Base-by-base conservation (phyloP, 1,139 yeast genomes). In the Candida frijolesensis region DNA sequence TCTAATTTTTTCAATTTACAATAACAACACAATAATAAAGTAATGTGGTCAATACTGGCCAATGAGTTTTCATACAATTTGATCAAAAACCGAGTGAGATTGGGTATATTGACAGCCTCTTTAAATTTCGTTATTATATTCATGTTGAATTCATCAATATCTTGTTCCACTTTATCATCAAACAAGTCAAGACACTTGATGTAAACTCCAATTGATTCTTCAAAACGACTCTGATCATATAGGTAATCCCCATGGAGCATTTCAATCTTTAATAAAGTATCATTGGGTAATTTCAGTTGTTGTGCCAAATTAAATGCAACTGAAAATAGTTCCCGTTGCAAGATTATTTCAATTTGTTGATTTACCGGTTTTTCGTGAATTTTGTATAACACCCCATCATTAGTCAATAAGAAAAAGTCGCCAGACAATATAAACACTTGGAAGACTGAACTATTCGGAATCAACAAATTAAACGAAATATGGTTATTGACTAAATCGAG, bases 121-220 rank as follows among this genome's bases (percentile, higher is more conserved):
- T 89, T 89, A 65, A 87, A 91, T 59, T 87, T 87, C 29, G 91
- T 82, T 33, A 94, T 89, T 5, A 91, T 82, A 55, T 84, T 87
- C 68, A 92, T 87, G 4, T 91, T 84, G 55, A 85, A 86, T 34
- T 82, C 80, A 42, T 73, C 74, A 34, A 68, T 52, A 35, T 64
- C 65, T 25, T 66, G 66, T 4, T 57, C 60, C n/a, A 42, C 27
- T 8, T 32, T 27, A 11, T 50, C 16, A 8, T 46, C 47, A 35
- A 57, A 53, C 37, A 56, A 49, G 12, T 62, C 60, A 49, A 76
- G 63, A 48, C 79, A 72, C 42, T 68, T 67, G 15, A 87, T 79
- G 60, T 84, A 94, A 54, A 87, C 85, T 19, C 78, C 75, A 56
- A 91, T 82, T 0, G 98, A 87, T 12, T 82, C 90, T 7, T 81